Percentiles rank a stretch among this genome's conserved stretches.
phyloP scores from a whole-genome alignment of 2,329 filamentous ascomycete species.

The Cryphonectria radicalis region DNA sequence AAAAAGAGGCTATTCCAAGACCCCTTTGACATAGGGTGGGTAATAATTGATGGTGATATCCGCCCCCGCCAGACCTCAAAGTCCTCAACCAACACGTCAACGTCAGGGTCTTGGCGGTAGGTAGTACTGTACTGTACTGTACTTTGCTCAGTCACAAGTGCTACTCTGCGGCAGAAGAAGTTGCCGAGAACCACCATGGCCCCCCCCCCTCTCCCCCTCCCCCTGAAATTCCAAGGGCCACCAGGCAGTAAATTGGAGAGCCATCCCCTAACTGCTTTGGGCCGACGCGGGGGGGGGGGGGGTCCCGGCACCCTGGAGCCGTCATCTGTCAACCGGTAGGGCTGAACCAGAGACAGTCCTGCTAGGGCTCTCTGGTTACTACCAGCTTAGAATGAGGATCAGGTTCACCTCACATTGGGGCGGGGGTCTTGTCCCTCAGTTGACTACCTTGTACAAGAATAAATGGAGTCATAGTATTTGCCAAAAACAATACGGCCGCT shows the following conservation, averaged over 20 bases:
- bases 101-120: conserved; percentile 8
- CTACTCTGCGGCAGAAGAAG: neutral
- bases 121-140: neutral
- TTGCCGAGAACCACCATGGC: neutral
- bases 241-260: neutral
- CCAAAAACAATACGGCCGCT: neutral
- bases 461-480: neutral
- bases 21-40: conserved; percentile 10
- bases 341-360: conserved; percentile 9
- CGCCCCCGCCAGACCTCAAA: neutral
- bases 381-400: neutral
- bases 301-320: conserved; percentile 11
- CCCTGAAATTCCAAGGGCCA: neutral
- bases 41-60: neutral
- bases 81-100: conserved; percentile 7
- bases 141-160: neutral
- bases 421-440: neutral
- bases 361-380: neutral
- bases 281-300: neutral
- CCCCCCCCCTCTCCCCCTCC: neutral
- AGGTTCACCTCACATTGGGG: neutral
- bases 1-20: conserved; percentile 2
- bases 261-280: conserved; percentile 7
- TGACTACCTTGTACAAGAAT: neutral
- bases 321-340: conserved; percentile 6